These are phyloP conservation scores for Tetrapisispora taiwanensis DNA, from an alignment of 805 yeast genomes.

Conservation along the genomic window DNA sequence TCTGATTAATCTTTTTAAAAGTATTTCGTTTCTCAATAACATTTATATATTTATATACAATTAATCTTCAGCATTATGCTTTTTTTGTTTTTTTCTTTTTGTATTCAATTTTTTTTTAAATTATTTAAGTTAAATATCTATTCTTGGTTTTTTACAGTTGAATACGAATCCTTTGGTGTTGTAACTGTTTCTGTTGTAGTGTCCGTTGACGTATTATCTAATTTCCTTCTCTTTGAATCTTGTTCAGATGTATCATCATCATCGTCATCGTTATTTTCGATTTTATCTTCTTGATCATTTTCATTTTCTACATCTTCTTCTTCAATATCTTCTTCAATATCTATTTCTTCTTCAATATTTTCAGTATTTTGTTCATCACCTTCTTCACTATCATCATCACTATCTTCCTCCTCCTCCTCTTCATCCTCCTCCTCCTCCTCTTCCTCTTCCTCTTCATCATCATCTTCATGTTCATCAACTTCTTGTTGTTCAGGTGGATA, in stretches of 20 bases:
- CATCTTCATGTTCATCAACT: constrained; percentile 52
- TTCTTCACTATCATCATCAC: constrained; percentile 12
- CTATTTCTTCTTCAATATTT: constrained; percentile 38
- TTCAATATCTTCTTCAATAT: constrained; percentile 34
- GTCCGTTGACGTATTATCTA: constrained; percentile 8
- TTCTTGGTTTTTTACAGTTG: constrained; percentile 4
- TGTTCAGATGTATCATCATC: constrained; percentile 11
- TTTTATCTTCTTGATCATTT: constrained; percentile 34
- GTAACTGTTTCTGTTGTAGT: constrained; percentile 12
- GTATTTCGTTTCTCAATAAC: too few species aligned
- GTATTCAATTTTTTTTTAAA: background rate
- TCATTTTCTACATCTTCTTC: constrained; percentile 32
- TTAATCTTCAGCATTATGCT: too few species aligned
- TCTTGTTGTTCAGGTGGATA: constrained; percentile 73
- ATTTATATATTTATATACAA: too few species aligned
- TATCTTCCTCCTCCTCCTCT: constrained; percentile 22
- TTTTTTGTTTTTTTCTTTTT: too few species aligned
- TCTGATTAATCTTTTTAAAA: too few species aligned
- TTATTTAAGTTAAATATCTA: background rate
- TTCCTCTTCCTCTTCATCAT: constrained; percentile 53
- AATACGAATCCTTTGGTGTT: constrained; percentile 24
- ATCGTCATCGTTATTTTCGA: constrained; percentile 27
- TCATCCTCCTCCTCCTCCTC: constrained; percentile 27
- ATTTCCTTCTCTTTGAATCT: constrained; percentile 12
- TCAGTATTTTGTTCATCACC: constrained; percentile 39